Conservation (phyloP, 169 alveolate genomes). For the Plasmodium gallinaceum region DNA sequence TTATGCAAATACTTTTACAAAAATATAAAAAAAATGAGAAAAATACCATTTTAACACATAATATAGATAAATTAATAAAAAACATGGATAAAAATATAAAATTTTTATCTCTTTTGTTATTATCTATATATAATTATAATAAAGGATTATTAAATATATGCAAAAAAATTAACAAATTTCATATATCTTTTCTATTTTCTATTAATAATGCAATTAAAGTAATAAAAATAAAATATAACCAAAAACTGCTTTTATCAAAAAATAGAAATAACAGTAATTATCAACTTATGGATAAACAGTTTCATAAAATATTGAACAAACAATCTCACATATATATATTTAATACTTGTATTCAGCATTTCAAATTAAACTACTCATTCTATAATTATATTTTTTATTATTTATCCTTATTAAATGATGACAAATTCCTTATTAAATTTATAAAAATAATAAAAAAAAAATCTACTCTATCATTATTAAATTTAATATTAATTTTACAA, state of each 20-base stretch:
- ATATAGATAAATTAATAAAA: slow-evolving; percentile 58
- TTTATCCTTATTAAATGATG: slow-evolving; percentile 65
- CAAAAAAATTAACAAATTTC: slow-evolving; percentile 55
- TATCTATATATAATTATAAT: slow-evolving; percentile 65
- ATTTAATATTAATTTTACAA: slow-evolving; percentile 40
- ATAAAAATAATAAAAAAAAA: slow-evolving; percentile 46
- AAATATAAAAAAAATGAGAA: slow-evolving; percentile 54
- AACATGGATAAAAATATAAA: slow-evolving; percentile 62
- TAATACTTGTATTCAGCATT: slow-evolving; percentile 42
- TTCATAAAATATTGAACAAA: slow-evolving; percentile 5
- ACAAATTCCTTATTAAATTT: slow-evolving; percentile 38
- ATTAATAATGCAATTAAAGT: slow-evolving; percentile 20
- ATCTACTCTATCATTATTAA: slow-evolving; percentile 20
- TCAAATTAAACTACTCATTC: slow-evolving; percentile 21
- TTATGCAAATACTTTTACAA: slow-evolving; percentile 63
- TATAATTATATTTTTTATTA: slow-evolving; percentile 64
- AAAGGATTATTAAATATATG: slow-evolving; percentile 51
- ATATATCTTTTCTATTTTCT: slow-evolving; percentile 51
- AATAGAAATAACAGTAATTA: neutral
- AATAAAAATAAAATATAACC: slow-evolving; percentile 10
- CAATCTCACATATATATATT: slow-evolving; percentile 25
- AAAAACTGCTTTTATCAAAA: neutral
- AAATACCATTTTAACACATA: slow-evolving; percentile 22
- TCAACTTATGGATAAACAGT: neutral
- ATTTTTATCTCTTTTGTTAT: slow-evolving; percentile 50